Evolutionary conservation across 805 yeast species (phyloP), one percentile per base, ranked within the genome.

Genomic region (Suhomyces prunicola): DNA sequence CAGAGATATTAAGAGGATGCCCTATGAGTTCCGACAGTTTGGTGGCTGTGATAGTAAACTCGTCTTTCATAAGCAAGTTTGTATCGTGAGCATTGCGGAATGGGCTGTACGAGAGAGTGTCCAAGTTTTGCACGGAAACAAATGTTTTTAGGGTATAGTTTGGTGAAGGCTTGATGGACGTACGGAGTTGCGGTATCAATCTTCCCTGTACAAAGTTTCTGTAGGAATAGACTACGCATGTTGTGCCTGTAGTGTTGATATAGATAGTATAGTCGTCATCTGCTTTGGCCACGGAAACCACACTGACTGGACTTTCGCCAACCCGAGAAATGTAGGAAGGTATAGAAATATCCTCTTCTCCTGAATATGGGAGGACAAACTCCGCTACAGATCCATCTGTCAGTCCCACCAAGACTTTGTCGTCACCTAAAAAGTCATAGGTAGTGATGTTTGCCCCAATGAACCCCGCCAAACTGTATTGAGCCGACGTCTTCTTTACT

Each of bases 311-410:
- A 31, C 71, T 64, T 29, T 71, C 76, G 3, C 72, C 60, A 1
- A 73, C 51, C n/a, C 57, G 57, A n/a, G 62, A 59, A 12, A 67
- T 53, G 46, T 66, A 75, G 0, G 77, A 72, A 0, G 79, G 78
- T 1, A 62, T 55, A 6, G 52, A 12, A 8, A 61, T 15, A 24
- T 67, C 67, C 5, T 40, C 46, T 5, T 52, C 63, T 17, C 40
- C 47, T 12, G 44, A 27, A 31, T 56, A 60, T 5, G 80, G 80
- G 0, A 83, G 58, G 9, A 75, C 70, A 53, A 77, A 85, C 60
- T 86, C 90, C 0, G 83, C 84, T 8, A 87, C 67, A 29, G 70
- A 71, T 0, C 94, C 94, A 50, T 81, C 78, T 2, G 73, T 65
- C 5, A 82, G 77, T 0, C 92, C 93, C 29, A 83, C 81, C 2